These are phyloP conservation scores for Diaporthe capsici DNA, from an alignment of 2,329 filamentous ascomycete genomes.

Conservation along the genomic window DNA sequence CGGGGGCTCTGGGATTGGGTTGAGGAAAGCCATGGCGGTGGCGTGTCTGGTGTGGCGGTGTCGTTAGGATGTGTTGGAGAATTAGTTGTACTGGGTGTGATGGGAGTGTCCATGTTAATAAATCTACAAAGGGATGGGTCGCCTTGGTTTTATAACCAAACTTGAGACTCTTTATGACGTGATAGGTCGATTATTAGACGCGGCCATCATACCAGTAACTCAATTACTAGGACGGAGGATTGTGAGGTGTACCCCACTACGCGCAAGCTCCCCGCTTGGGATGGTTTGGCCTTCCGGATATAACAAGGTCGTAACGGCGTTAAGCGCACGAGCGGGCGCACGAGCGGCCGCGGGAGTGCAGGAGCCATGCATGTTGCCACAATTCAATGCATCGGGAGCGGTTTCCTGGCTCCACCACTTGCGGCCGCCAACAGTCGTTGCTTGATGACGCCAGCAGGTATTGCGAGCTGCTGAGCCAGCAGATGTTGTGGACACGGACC, in stretches of 20 bases:
- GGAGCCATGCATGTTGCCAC: neutral
- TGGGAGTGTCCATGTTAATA: neutral
- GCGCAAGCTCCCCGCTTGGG: neutral
- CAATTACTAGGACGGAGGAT: neutral
- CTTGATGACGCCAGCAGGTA: conserved; percentile 5
- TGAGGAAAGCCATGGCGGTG: conserved; percentile 48
- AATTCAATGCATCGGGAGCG: neutral
- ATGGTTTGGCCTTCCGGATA: neutral
- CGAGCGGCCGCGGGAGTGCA: neutral
- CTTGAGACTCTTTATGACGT: neutral
- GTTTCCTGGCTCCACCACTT: neutral
- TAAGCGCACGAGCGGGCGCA: neutral
- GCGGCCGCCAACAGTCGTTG: neutral
- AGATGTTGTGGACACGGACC: neutral
- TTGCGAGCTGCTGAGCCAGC: neutral
- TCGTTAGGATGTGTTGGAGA: neutral
- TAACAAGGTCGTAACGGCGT: conserved; percentile 14
- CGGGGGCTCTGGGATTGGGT: conserved; percentile 63
- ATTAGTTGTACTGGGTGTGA: neutral
- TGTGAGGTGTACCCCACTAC: neutral
- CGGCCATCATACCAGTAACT: neutral
- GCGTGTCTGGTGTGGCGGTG: neutral
- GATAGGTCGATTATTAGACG: neutral
- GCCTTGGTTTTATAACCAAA: neutral
- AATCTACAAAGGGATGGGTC: neutral